Conservation (phyloP, 768 basidiomycete species). For the Termitomyces heimii region DNA sequence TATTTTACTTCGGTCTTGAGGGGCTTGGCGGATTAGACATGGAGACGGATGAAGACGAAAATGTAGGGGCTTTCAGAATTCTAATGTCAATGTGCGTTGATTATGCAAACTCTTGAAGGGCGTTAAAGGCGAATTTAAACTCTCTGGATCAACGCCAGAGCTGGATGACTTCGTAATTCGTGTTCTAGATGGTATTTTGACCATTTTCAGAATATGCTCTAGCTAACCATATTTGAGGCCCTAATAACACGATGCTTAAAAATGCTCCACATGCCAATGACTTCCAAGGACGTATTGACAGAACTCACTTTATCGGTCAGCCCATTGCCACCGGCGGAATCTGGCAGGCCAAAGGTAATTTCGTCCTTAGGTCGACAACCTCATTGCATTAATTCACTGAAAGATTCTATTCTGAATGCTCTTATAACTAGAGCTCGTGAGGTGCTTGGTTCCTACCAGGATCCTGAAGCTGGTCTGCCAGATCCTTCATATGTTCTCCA, state of each 20-base stretch:
- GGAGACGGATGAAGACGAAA: slow-evolving; percentile 69
- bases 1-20: slow-evolving; percentile 88
- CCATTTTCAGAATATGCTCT: not conserved
- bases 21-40: slow-evolving; percentile 80
- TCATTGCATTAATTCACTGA: not conserved
- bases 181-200: slow-evolving; percentile 61
- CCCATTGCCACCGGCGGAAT: slow-evolving; percentile 54
- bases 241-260: slow-evolving; percentile 47
- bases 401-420: slow-evolving; percentile 61
- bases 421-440: slow-evolving; percentile 54
- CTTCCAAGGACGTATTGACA: slow-evolving; percentile 60
- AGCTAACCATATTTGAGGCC: slow-evolving; percentile 36
- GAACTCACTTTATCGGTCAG: slow-evolving; percentile 65
- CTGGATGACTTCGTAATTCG: slow-evolving; percentile 80
- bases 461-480: slow-evolving; percentile 42
- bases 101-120: slow-evolving; percentile 43
- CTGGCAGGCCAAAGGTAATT: slow-evolving; percentile 82
- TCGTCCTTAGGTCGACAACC: not conserved
- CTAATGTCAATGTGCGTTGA: not conserved
- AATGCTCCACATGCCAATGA: slow-evolving; percentile 49
- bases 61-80: slow-evolving; percentile 36
- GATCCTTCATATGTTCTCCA: slow-evolving; percentile 80
- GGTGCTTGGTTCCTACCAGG: slow-evolving; percentile 48
- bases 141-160: slow-evolving; percentile 70
- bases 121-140: slow-evolving; percentile 58